phyloP scores from a whole-genome alignment of 345 rosid genomes.

The Erodium maritimum region DNA sequence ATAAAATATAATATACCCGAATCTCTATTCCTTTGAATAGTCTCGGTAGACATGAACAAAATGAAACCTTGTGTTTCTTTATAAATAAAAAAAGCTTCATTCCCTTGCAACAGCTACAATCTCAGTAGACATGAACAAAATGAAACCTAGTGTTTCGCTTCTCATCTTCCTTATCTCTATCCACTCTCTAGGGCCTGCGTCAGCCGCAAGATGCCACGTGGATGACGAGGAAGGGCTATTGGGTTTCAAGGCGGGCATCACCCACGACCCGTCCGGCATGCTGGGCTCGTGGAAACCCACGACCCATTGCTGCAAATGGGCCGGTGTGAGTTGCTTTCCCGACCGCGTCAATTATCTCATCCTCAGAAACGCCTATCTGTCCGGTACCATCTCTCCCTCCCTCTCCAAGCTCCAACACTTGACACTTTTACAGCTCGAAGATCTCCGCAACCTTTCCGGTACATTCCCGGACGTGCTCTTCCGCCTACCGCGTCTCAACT shows the following conservation, averaged over 20 bases:
- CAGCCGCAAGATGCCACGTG: constrained; percentile 42
- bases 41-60: too few relatives aligned
- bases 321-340: constrained; percentile 30
- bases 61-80: too few relatives aligned
- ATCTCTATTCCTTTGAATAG: too few relatives aligned
- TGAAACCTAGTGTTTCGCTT: constrained; percentile 4
- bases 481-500: constrained; percentile 35
- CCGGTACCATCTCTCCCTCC: constrained; percentile 59
- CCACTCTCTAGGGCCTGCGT: constrained; percentile 10
- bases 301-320: constrained; percentile 62
- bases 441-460: constrained; percentile 53
- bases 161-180: constrained; percentile 6
- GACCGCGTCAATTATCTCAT: constrained; percentile 35
- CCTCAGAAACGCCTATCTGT: constrained; percentile 18
- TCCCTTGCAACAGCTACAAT: too few relatives aligned
- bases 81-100: too few relatives aligned
- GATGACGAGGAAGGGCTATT: constrained; percentile 62
- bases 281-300: constrained; percentile 59
- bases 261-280: constrained; percentile 54
- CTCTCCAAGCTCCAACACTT: constrained; percentile 35
- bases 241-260: constrained; percentile 58
- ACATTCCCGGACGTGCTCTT: constrained; percentile 42
- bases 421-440: constrained; percentile 30
- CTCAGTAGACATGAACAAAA: too few relatives aligned
- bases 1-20: too few relatives aligned